phyloP scores from a whole-genome alignment of 169 alveolate genomes.

The Plasmodium ovale region DNA sequence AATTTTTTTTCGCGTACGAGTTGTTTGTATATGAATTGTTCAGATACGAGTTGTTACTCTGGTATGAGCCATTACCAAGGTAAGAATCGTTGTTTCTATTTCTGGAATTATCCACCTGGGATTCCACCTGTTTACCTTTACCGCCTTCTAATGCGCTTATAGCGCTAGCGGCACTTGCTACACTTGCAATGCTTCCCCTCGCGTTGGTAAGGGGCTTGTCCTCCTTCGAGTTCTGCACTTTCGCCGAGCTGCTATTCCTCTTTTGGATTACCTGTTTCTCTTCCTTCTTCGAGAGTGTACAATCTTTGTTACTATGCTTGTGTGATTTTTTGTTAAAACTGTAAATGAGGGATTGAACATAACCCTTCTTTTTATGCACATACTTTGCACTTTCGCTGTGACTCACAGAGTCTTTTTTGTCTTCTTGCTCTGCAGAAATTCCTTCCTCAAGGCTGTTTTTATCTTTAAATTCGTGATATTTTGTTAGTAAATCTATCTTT shows the following conservation, averaged over 20 bases:
- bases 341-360: constrained; percentile 56
- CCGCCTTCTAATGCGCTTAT: not conserved
- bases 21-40: too few species aligned
- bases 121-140: not conserved
- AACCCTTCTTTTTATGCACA: constrained; percentile 38
- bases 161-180: not conserved
- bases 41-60: constrained; percentile 4
- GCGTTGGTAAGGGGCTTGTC: not conserved
- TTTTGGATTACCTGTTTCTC: not conserved
- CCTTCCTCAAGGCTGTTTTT: constrained; percentile 2
- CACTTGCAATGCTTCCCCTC: not conserved
- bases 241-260: not conserved
- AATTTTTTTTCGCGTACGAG: not conserved
- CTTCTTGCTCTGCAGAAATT: not conserved
- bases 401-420: not conserved
- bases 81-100: not conserved
- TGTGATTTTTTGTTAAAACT: constrained; percentile 62
- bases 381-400: constrained; percentile 9
- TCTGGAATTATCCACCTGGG: not conserved
- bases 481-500: constrained; percentile 23
- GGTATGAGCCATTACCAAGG: not conserved
- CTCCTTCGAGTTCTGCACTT: constrained; percentile 4
- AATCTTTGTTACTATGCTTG: constrained; percentile 7
- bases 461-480: constrained; percentile 23
- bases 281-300: constrained; percentile 4